phyloP scores from a whole-genome alignment of 2,329 filamentous ascomycete genomes.

The Plectosphaerella cucumerina region DNA sequence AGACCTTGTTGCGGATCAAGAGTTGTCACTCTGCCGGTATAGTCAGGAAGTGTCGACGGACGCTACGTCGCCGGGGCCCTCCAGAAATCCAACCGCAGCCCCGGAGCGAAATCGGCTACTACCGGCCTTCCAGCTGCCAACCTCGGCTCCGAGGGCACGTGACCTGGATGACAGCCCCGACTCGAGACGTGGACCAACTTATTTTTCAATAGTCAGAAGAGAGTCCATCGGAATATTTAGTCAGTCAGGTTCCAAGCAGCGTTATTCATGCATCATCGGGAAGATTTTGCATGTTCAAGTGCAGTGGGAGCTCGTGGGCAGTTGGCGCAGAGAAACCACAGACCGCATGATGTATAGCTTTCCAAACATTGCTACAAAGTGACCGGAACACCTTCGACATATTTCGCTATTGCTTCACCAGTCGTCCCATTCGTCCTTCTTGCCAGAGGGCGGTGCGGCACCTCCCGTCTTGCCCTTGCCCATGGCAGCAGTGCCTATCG shows the following conservation, averaged over 20 bases:
- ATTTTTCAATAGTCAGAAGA: not conserved
- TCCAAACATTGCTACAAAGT: no score
- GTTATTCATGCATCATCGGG: no score
- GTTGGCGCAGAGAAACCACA: not conserved
- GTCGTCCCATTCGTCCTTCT: slow-evolving; percentile 59
- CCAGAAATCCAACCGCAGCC: not conserved
- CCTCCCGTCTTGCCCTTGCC: slow-evolving; percentile 39
- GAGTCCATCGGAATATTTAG: no score
- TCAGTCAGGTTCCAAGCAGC: no score
- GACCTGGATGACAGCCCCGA: slow-evolving; percentile 7
- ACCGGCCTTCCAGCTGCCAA: slow-evolving; percentile 28
- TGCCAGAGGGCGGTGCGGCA: slow-evolving; percentile 25
- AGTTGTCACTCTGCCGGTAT: slow-evolving; percentile 1
- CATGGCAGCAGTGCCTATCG: slow-evolving; percentile 58
- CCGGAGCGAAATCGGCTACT: slow-evolving; percentile 35
- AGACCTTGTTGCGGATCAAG: no score
- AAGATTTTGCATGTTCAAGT: not conserved
- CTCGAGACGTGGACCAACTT: not conserved
- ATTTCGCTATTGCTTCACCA: slow-evolving; percentile 36
- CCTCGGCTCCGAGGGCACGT: slow-evolving; percentile 35
- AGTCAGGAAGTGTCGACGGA: slow-evolving; percentile 5
- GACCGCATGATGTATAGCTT: not conserved
- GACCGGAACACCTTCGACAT: not conserved
- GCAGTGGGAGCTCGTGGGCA: no score
- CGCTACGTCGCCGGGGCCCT: slow-evolving; percentile 13